These are phyloP conservation scores for Microstegium vimineum DNA, from an alignment of 176 grass and related monocot species.

Conservation along the genomic window DNA sequence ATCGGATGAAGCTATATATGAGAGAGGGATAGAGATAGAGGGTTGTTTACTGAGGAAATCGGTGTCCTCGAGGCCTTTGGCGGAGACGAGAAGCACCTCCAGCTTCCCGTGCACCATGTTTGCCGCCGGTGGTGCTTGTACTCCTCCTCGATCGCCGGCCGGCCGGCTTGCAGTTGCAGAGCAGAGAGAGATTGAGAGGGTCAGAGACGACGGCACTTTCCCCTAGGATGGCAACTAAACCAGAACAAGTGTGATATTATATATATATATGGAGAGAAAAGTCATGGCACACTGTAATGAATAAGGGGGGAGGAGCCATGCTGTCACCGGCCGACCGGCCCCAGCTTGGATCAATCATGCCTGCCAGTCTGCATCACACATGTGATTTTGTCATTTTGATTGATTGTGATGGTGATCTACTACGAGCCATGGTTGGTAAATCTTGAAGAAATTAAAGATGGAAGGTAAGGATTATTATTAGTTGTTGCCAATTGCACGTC, in stretches of 20 bases:
- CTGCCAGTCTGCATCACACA: constrained; percentile 12
- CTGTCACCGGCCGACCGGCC: not conserved
- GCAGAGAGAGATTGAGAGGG: not conserved
- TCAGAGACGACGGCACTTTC: not conserved
- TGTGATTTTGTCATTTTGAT: too few relatives aligned
- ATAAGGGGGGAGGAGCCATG: not conserved
- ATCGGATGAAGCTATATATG: not conserved
- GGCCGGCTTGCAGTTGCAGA: not conserved
- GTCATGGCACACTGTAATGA: not conserved
- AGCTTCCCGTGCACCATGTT: constrained; percentile 58
- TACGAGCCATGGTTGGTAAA: not conserved
- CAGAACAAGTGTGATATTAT: not conserved
- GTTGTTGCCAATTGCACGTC: not conserved
- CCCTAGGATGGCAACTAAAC: not conserved
- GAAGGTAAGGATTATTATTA: not conserved
- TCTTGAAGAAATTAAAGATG: not conserved
- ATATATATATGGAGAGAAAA: not conserved
- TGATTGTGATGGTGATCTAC: not conserved
- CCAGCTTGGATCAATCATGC: not conserved
- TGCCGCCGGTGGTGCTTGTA: not conserved
- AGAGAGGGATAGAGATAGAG: not conserved
- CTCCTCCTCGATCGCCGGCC: not conserved
- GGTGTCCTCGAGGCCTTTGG: constrained; percentile 61
- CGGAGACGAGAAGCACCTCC: constrained; percentile 56
- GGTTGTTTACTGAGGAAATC: constrained; percentile 37